Conservation (phyloP, 2,329 filamentous ascomycete species). For the Sporothrix humicola region DNA sequence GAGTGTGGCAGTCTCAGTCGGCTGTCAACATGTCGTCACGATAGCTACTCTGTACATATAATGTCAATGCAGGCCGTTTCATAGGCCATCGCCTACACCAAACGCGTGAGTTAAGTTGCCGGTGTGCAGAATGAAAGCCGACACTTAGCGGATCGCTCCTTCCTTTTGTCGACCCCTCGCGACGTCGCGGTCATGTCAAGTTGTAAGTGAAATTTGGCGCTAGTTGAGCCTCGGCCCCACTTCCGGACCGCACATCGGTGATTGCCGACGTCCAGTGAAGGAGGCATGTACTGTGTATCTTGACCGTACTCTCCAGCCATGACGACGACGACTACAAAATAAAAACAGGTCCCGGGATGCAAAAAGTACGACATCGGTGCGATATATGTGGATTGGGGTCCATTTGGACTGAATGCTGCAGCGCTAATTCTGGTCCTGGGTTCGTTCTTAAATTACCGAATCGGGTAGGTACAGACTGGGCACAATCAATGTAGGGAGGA, state of each 20-base stretch:
- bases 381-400: too few relatives aligned
- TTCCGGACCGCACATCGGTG: neutral
- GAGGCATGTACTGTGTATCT: neutral
- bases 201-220: constrained; percentile 1
- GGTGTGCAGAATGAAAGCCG: neutral
- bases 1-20: too few relatives aligned
- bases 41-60: neutral
- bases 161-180: neutral
- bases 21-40: too few relatives aligned
- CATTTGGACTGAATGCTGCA: too few relatives aligned
- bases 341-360: neutral
- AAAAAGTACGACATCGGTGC: neutral
- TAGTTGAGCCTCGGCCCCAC: neutral
- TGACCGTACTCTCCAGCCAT: too few relatives aligned
- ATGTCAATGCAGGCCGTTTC: neutral
- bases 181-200: neutral
- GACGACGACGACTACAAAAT: neutral
- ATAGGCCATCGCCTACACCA: neutral
- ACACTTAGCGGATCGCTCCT: neutral
- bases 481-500: too few relatives aligned
- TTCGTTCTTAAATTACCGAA: neutral
- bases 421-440: neutral
- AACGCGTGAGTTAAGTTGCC: too few relatives aligned
- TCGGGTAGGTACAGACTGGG: too few relatives aligned
- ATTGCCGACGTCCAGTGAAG: neutral